phyloP scores from a whole-genome alignment of 2,329 filamentous ascomycete genomes.

The Penicillium sp. region DNA sequence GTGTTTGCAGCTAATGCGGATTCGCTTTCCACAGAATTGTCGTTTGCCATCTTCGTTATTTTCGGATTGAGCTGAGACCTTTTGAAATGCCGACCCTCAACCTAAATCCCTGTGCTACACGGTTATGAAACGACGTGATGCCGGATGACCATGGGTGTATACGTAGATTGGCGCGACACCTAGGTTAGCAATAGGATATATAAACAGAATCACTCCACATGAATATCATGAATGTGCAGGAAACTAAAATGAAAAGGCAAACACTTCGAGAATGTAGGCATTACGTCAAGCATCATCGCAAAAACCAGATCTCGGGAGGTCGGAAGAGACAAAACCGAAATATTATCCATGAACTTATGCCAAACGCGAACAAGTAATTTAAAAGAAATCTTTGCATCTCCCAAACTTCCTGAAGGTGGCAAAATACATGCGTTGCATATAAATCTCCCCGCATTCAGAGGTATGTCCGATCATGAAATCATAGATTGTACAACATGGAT shows the following conservation, averaged over 20 bases:
- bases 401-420: fast-evolving
- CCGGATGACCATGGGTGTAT: background rate
- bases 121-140: background rate
- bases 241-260: background rate
- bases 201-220: background rate
- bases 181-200: too few species aligned
- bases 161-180: background rate
- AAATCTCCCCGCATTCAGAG: background rate
- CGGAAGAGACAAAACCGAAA: conserved; percentile 7
- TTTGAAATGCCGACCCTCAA: background rate
- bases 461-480: conserved; percentile 16
- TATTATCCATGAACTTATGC: background rate
- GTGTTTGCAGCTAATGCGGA: background rate
- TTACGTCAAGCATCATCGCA: conserved; percentile 21
- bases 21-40: background rate
- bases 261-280: background rate
- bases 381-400: background rate
- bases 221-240: background rate
- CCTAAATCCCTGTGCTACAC: background rate
- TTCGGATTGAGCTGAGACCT: background rate
- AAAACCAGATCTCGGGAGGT: conserved; percentile 7
- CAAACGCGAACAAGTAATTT: background rate
- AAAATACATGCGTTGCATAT: background rate
- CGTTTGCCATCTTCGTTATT: background rate
- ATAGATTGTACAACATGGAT: conserved; percentile 5